Percentiles rank a stretch among this genome's conserved stretches.
Evolutionary conservation across 1,284 basidiomycete genomes (phyloP).

Genomic region (Cystobasidium pallidum): DNA sequence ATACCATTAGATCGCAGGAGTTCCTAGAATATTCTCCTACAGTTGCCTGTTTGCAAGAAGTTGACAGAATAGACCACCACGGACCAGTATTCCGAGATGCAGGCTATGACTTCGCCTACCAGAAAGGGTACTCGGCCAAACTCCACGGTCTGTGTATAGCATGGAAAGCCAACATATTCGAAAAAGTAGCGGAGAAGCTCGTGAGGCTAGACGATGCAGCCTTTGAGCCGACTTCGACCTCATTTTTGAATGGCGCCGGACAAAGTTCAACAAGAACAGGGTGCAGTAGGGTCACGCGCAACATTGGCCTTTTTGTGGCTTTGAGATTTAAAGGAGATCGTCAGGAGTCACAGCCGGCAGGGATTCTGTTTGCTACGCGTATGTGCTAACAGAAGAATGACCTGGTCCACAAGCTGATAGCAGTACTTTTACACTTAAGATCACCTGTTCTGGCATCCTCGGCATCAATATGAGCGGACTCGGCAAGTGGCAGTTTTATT

Average conservation of each 20-base stretch:
- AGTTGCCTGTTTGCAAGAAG: slow-evolving; percentile 58
- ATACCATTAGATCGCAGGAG: slow-evolving; percentile 17
- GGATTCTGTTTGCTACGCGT: slow-evolving; percentile 73
- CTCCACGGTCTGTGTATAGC: slow-evolving; percentile 51
- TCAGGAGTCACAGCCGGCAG: slow-evolving; percentile 45
- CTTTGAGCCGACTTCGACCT: neutral
- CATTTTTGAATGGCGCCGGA: neutral
- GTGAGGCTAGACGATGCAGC: slow-evolving; percentile 44
- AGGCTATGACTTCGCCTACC: slow-evolving; percentile 46
- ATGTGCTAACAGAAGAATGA: neutral
- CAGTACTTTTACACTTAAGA: neutral
- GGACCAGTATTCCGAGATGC: slow-evolving; percentile 41
- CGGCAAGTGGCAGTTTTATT: slow-evolving; percentile 66
- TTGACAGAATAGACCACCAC: slow-evolving; percentile 56
- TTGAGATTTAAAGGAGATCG: slow-evolving; percentile 61
- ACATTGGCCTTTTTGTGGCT: slow-evolving; percentile 76
- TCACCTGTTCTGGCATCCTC: slow-evolving; percentile 64
- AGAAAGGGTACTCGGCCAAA: slow-evolving; percentile 51
- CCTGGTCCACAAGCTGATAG: neutral
- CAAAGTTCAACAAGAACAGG: slow-evolving; percentile 42
- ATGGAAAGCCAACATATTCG: slow-evolving; percentile 40
- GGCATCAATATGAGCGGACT: slow-evolving; percentile 73
- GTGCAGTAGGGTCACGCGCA: slow-evolving; percentile 64
- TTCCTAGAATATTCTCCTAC: slow-evolving; percentile 55
- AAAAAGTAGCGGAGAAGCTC: slow-evolving; percentile 41